Base-by-base conservation (phyloP, 345 rosid species). In the Gossypium mustelinum region DNA sequence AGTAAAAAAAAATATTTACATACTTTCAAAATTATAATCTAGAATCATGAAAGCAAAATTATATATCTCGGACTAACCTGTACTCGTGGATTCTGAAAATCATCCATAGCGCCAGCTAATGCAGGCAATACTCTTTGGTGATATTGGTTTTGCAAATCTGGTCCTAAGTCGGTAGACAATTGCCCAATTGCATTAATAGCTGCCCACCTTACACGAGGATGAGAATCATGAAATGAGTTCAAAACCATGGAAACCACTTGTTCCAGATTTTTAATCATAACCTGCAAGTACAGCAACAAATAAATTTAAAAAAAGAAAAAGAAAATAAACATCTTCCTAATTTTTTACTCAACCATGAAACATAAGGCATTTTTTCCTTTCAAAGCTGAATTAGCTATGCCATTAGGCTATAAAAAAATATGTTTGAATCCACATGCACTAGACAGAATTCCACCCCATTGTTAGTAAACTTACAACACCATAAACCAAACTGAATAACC, bases 181-280 rank as follows among this genome's bases (percentile, higher is more conserved):
- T 96, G 99, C 59, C 99, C 99, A 72, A 96, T 85, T 12, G 99
- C 98, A 81, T 96, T 96, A 48, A 96, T 93, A n/a, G 99, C 99
- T 25, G 99, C 99, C 99, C 99, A 96, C 57, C 97, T 92, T 44
- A 92, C 99, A 34, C 99, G 96, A 14, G 99, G 93, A 76, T 96
- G 98, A 43, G 94, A 91, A 80, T 92, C 90, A 63, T 80, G 92
- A 82, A 93, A 96, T 45, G 94, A 92, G 79, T 79, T 89, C 79
- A 96, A 77, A 68, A 93, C 92, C 98, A 93, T 96, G 11, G 92
- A 79, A 39, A 93, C 87, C 69, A 96, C 95, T 82, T 90, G 92
- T 76, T 96, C 97, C 74, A 96, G 86, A 73, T 83, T 93, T 86
- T 93, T 93, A 52, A 92, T 78, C 99, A 96, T 96, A 16, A 96